Base-by-base conservation (phyloP, 2,329 filamentous ascomycete genomes). In the Cladosporium austrohemisphaericum region DNA sequence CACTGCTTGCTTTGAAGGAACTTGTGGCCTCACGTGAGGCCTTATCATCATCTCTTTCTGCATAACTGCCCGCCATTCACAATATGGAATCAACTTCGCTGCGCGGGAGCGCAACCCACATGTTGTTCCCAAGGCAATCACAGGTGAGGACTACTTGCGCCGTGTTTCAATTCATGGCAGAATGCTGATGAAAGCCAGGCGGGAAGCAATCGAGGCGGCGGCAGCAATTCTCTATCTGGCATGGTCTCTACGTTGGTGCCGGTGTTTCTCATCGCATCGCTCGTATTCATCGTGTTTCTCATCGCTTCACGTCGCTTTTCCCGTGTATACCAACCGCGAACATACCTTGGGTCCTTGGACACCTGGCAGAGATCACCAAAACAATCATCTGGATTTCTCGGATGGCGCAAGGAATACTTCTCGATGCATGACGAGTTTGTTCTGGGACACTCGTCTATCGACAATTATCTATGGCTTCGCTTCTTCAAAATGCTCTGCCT, bases 241-340 rank as follows among this genome's bases (percentile, higher is more conserved):
- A 62, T 78, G 46, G 48, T 77, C 16, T 72, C 71, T 19, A 77
- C 75, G n/a, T 63, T 78, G 13, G 60, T 74, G 6, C 75, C 75
- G 2, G 66, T 71, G 4, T 57, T 74, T 44, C 49, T 75, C 32
- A 67, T 76, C 44, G 68, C 74, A 5, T 44, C 61, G 2, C 67
- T 74, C 35, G 69, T 71, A 60, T 65, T 77, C 38, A 53, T 64
- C 10, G 54, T 71, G 19, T 78, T 78, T 55, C 56, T 77, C 33
- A 62, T 75, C 33, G 68, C 73, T 52, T 71, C 73, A 28, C 68
- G 67, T 49, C 71, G 66, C 4, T 55, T 55, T 19, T 66, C 71
- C 29, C 62, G 68, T 14, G 68, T 74, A 25, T 77, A 66, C 37
- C 50, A 52, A 19, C 64, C 63, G 10, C 55, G 64, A 32, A 58